Base-by-base conservation (phyloP, 2,329 filamentous ascomycete genomes). In the Alternaria gaisen region DNA sequence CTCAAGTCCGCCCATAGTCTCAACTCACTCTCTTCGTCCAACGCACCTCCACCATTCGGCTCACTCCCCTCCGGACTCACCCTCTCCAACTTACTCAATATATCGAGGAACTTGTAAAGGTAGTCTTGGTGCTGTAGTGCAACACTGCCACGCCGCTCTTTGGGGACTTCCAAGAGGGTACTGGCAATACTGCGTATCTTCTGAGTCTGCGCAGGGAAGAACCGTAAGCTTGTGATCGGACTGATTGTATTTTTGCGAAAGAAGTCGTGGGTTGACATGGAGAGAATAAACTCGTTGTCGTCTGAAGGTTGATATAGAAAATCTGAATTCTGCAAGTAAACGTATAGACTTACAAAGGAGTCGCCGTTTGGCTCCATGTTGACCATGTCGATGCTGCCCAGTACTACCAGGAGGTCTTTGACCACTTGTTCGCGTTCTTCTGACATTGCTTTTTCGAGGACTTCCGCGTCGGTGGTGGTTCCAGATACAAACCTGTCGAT, bases 141-240 rank as follows among this genome's bases (percentile, higher is more conserved):
- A 2, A 86, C 73, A 22, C 80, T 80, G 38, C 85, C 83, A 69
- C 86, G 86, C 26, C 83, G 79, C 42, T 83, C 79, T 50, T 83
- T 82, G 2, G 87, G 85, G 1, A 84, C 81, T 63, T 91, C 88
- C 50, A 96, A 85, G 8, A 97, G 84, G 0, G 92, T 95, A 28
- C 90, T 90, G 1, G 92, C 92, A 40, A 97, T 90, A 72, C 92
- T 90, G 10, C 92, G 90, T 67, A 97, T 92, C 82, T 97, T 96
- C 81, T 88, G 88, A 71, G 92, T 92, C 86, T 88, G 75, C 60
- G 57, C 62, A 26, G 67, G 58, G 50, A 63, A 16, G 61, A 67
- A 65, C 22, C 44, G 70, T 78, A 71, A 78, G 73, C 65, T 63
- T 58, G 61, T 57, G 56, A 68, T 66, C 47, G 58, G 60, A 50